Evolutionary conservation across 2,329 filamentous ascomycete species (phyloP).

Genomic region (Phyllosticta citribraziliensis): DNA sequence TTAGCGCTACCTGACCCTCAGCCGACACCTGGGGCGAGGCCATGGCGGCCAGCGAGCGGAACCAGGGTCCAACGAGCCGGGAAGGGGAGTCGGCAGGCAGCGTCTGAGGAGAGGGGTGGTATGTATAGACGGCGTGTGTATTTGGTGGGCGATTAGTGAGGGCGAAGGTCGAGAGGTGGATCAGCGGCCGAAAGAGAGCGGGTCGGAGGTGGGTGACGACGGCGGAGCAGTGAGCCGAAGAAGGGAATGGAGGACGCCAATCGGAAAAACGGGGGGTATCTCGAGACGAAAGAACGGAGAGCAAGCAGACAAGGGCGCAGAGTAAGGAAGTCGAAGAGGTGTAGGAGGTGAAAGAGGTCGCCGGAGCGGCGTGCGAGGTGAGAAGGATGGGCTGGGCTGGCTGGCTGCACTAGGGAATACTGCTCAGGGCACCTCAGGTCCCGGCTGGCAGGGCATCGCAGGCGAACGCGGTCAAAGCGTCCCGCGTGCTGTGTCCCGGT

Average conservation of each 20-base stretch:
- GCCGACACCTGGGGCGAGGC: slow-evolving; percentile 1
- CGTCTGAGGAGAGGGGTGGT: neutral
- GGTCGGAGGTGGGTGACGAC: neutral
- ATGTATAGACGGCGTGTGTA: neutral
- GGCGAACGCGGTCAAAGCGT: neutral
- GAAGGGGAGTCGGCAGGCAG: neutral
- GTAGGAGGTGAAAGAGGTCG: neutral
- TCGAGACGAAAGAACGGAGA: neutral
- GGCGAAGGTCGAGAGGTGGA: neutral
- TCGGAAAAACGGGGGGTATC: neutral
- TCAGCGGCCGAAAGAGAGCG: neutral
- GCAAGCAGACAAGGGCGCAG: neutral
- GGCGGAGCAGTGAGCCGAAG: neutral
- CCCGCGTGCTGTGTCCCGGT: neutral
- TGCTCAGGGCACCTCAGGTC: neutral
- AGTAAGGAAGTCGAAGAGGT: no score
- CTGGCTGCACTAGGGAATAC: neutral
- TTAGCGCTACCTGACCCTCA: neutral
- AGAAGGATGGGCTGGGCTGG: no score
- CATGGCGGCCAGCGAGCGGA: neutral
- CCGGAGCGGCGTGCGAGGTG: no score
- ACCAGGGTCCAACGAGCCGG: neutral
- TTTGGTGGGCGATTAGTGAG: neutral
- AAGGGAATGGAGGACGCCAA: neutral
- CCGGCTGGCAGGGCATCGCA: neutral